These are phyloP conservation scores for Fusarium cyanostomum DNA, from an alignment of 2,329 filamentous ascomycete genomes.

Conservation along the genomic window DNA sequence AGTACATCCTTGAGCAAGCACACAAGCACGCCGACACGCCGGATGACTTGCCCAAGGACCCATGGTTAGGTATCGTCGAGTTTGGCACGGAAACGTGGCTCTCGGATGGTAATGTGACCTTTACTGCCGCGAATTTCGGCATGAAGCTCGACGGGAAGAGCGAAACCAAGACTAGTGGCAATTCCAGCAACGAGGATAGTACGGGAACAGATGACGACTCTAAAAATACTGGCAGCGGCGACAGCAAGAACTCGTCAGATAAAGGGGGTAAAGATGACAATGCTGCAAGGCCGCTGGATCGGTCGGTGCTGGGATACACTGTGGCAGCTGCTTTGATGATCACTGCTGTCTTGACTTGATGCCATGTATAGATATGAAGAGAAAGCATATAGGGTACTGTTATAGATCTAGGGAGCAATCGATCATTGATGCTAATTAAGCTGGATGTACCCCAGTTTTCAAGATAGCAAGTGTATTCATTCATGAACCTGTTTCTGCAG, in stretches of 20 bases:
- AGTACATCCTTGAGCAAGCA: slow-evolving; percentile 37
- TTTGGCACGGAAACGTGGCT: slow-evolving; percentile 41
- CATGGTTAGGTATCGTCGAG: slow-evolving; percentile 35
- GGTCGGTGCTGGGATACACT: slow-evolving; percentile 18
- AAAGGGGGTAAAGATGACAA: slow-evolving; percentile 26
- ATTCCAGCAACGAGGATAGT: background rate
- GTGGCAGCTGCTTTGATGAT: slow-evolving; percentile 15
- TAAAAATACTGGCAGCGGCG: background rate
- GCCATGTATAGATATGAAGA: background rate
- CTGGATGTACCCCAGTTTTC: too few relatives aligned
- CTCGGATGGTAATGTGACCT: slow-evolving; percentile 38
- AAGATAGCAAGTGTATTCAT: too few relatives aligned
- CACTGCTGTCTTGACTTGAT: slow-evolving; percentile 4
- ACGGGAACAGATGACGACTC: background rate
- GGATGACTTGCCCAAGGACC: slow-evolving; percentile 34
- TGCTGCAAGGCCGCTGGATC: background rate
- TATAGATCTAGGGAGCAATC: too few relatives aligned
- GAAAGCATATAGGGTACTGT: too few relatives aligned
- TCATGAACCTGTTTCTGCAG: too few relatives aligned
- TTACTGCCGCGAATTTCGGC: slow-evolving; percentile 38
- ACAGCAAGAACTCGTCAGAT: background rate
- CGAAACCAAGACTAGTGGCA: background rate
- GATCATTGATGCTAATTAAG: too few relatives aligned
- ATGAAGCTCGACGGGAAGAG: slow-evolving; percentile 29
- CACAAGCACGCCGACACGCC: slow-evolving; percentile 16